These are phyloP conservation scores for Forsythia viridissima DNA, from an alignment of 257 asterid genomes.

Conservation along the genomic window DNA sequence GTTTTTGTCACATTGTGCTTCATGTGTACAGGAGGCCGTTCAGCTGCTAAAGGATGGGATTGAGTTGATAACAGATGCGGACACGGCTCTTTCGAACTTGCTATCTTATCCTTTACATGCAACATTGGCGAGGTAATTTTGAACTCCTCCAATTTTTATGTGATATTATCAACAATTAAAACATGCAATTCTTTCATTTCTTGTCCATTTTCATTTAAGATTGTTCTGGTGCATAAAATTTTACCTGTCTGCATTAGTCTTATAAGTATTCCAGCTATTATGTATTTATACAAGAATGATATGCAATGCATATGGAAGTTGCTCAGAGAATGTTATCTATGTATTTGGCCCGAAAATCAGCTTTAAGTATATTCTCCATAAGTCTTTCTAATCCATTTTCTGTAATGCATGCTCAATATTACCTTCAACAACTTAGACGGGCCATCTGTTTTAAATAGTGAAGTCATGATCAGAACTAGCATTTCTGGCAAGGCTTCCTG, in stretches of 20 bases:
- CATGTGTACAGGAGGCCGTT: slow-evolving; percentile 70
- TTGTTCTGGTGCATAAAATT: neutral
- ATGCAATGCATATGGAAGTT: neutral
- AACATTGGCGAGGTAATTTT: slow-evolving; percentile 68
- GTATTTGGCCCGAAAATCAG: neutral
- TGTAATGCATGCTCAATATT: slow-evolving; percentile 1
- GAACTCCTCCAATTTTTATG: slow-evolving; percentile 16
- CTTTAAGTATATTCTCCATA: neutral
- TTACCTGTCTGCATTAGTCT: neutral
- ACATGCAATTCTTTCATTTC: slow-evolving; percentile 9
- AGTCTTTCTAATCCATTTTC: neutral
- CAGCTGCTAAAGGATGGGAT: slow-evolving; percentile 85
- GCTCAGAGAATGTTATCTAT: neutral
- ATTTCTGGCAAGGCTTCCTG: neutral
- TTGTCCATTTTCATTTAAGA: slow-evolving; percentile 9
- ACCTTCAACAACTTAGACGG: neutral
- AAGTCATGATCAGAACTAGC: slow-evolving; percentile 18
- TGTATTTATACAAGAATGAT: neutral
- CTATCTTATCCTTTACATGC: slow-evolving; percentile 74
- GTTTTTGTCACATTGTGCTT: slow-evolving; percentile 15
- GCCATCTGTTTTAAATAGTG: neutral
- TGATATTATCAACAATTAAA: neutral
- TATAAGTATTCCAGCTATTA: neutral
- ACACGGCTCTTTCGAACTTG: slow-evolving; percentile 58
- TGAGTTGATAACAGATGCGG: slow-evolving; percentile 84